A percentile compares a stretch with the other conserved stretches of the same genome.
These are phyloP conservation scores for Triticum dicoccoides DNA, from an alignment of 176 grass and related monocot genomes.

Conservation along the genomic window DNA sequence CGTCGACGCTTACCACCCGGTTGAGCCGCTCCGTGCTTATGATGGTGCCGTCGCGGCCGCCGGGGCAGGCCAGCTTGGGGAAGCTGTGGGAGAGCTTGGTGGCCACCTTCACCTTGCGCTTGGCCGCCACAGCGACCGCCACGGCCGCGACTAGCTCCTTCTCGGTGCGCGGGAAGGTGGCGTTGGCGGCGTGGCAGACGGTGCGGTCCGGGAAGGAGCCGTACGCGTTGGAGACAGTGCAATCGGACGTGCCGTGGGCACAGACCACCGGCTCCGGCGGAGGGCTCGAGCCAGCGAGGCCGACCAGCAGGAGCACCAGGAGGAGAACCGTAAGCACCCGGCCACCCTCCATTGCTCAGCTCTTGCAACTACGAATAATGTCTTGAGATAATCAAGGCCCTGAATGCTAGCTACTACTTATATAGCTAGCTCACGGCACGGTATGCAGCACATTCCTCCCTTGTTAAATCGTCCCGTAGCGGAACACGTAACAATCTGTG, in stretches of 20 bases:
- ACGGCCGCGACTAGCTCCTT: slow-evolving; percentile 44
- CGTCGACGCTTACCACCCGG: slow-evolving; percentile 9
- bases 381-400: too few relatives aligned
- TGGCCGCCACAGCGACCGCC: slow-evolving; percentile 13
- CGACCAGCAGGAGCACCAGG: too few relatives aligned
- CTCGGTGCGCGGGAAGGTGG: slow-evolving; percentile 49
- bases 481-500: too few relatives aligned
- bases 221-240: slow-evolving; percentile 49
- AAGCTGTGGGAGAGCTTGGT: slow-evolving; percentile 55
- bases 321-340: too few relatives aligned
- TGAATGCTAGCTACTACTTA: too few relatives aligned
- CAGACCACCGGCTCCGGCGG: too few relatives aligned
- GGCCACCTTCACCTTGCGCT: slow-evolving; percentile 39
- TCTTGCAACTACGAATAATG: too few relatives aligned
- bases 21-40: slow-evolving; percentile 35
- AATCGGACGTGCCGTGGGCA: slow-evolving; percentile 1
- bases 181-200: slow-evolving; percentile 29
- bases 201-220: slow-evolving; percentile 54
- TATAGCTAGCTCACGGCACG: too few relatives aligned
- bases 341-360: too few relatives aligned
- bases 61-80: slow-evolving; percentile 54
- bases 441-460: too few relatives aligned
- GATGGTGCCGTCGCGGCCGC: slow-evolving; percentile 27
- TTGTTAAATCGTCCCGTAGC: too few relatives aligned
- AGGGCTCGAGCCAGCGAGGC: too few relatives aligned